phyloP scores from a whole-genome alignment of 805 yeast genomes.

The Torulaspora microellipsoides region DNA sequence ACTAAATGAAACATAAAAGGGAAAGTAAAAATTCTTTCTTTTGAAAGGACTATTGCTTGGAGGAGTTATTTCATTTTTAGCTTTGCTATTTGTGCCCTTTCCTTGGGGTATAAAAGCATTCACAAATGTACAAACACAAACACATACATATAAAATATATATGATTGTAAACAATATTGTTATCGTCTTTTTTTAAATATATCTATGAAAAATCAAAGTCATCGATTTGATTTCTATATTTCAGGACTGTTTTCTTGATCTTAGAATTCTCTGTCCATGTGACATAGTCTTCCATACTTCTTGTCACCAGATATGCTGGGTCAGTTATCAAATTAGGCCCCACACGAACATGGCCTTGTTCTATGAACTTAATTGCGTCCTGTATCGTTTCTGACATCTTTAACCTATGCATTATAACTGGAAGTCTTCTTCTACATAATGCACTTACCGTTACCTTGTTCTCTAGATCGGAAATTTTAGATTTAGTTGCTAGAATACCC shows the following conservation, averaged over 20 bases:
- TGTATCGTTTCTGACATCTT: constrained; percentile 87
- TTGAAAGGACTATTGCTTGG: too few relatives aligned
- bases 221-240: constrained; percentile 72
- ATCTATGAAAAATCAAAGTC: constrained; percentile 48
- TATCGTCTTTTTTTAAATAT: background rate
- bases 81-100: too few relatives aligned
- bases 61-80: too few relatives aligned
- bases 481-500: constrained; percentile 85
- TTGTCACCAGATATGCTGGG: constrained; percentile 89
- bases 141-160: background rate
- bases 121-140: too few relatives aligned
- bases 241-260: constrained; percentile 83
- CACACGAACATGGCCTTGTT: constrained; percentile 96
- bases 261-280: constrained; percentile 98
- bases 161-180: background rate
- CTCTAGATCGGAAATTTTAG: constrained; percentile 88
- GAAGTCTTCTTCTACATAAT: constrained; percentile 84
- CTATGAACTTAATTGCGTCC: constrained; percentile 88
- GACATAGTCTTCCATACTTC: constrained; percentile 91
- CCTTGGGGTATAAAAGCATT: too few relatives aligned
- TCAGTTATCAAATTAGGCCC: constrained; percentile 96
- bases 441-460: constrained; percentile 91
- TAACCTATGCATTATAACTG: constrained; percentile 89
- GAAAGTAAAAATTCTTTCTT: too few relatives aligned
- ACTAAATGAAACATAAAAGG: too few relatives aligned